Percentiles rank a stretch among this genome's conserved stretches.
These are phyloP conservation scores for Annulohypoxylon moriforme DNA, from an alignment of 495 filamentous ascomycete species.

Conservation along the genomic window DNA sequence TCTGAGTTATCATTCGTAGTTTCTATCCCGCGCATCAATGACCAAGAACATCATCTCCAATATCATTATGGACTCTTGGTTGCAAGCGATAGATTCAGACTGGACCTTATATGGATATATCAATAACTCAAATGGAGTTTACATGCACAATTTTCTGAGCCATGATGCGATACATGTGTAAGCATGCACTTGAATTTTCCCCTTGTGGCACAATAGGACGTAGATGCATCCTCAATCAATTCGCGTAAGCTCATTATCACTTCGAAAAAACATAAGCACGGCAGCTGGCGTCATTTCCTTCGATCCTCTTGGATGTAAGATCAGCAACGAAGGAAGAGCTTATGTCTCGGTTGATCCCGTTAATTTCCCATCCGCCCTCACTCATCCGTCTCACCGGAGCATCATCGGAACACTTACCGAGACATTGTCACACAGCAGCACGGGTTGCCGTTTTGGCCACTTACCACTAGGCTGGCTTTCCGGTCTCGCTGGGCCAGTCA, in stretches of 20 bases:
- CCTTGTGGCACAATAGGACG: neutral
- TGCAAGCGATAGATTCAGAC: neutral
- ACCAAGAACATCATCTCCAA: neutral
- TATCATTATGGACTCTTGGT: neutral
- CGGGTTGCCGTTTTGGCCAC: neutral
- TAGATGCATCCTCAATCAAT: neutral
- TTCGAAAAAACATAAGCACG: neutral
- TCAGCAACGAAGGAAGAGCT: neutral
- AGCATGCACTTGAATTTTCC: neutral
- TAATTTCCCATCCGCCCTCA: neutral
- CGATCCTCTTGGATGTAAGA: neutral
- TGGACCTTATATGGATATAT: neutral
- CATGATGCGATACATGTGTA: neutral
- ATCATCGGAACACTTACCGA: conserved; percentile 16
- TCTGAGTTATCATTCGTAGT: neutral
- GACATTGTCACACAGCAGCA: conserved; percentile 2
- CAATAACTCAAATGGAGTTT: neutral
- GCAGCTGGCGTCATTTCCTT: neutral
- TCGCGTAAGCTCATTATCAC: neutral
- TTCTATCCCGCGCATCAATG: neutral
- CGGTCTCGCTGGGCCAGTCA: neutral
- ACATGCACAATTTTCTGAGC: neutral
- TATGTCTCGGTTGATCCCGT: neutral
- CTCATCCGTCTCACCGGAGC: neutral
- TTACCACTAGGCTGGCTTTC: neutral